Base-by-base conservation (phyloP, 2,329 filamentous ascomycete genomes). In the Fusarium buxicola region DNA sequence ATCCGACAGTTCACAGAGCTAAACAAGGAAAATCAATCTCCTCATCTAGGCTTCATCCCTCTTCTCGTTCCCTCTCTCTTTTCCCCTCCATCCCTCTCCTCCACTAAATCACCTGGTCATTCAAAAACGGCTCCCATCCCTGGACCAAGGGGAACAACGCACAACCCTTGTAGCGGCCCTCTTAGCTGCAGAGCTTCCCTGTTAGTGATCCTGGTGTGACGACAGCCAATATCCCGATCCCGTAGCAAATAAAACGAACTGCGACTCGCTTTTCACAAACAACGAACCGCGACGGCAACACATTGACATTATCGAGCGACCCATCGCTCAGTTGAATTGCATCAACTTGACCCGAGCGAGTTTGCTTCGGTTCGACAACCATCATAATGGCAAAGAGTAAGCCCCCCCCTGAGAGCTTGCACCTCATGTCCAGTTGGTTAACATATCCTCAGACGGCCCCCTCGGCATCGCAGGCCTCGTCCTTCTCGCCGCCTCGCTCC, bases 401-500 rank as follows among this genome's bases (percentile, higher is more conserved):
- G 63, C 40, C 28, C 7, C 18, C 18, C 18, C 30, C 30, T 18
- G 8, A 10, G 25, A 32, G 36, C 16, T 15, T 6, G 2, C 30
- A 21, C 30, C 34, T 27, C 36, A 30, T 16, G 21, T 43, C 24
- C 27, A 49, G n/a, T 40, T 9, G 18, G 40, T 59, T 61, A 25
- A 60, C 52, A 47, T 15, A 3, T 34, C 16, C 7, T 35, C 60
- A 82, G 80, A 80, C 69, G 74, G 76, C 24, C 65, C 73, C 45
- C 66, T 82, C 36, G 78, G 80, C 70, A 65, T 81, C 32, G 70
- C 71, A 38, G 81, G 77, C 73, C 72, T 84, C 54, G 34, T 84
- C 65, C 77, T 87, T 66, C 76, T 86, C 65, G 81, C 76, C 58
- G 77, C 74, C 44, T 82, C 84, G 30, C 77, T 85, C 38, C 76